Evolutionary conservation across 169 alveolate species (phyloP).

Genomic region (Perkinsus olseni): DNA sequence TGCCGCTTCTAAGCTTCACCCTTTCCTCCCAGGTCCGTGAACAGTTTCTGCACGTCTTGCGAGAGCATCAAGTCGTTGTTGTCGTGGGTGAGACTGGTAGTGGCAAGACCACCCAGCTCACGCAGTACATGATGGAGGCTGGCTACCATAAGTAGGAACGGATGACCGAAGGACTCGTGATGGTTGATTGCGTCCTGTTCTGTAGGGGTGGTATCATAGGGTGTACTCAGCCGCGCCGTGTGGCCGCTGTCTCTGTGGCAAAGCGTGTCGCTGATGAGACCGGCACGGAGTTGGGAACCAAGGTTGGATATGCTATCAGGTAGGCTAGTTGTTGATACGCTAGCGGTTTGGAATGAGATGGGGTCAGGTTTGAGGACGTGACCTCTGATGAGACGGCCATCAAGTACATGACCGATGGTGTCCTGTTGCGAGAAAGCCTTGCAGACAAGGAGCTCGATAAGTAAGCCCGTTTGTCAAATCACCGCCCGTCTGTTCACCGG

Average conservation of each 20-base stretch:
- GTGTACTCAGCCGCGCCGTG: constrained; percentile 99
- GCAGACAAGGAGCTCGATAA: constrained; percentile 93
- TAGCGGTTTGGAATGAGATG: too few species aligned
- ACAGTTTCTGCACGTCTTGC: constrained; percentile 59
- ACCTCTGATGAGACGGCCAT: constrained; percentile 86
- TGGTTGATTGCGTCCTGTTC: not conserved
- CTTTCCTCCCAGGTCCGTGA: constrained; percentile 39
- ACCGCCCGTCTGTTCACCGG: not conserved
- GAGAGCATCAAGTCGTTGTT: constrained; percentile 86
- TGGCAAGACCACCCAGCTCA: constrained; percentile 97
- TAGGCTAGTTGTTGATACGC: too few species aligned
- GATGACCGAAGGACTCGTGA: not conserved
- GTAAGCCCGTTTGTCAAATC: not conserved
- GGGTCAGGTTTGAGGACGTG: constrained; percentile 92
- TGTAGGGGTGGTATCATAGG: constrained; percentile 84
- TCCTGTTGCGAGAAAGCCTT: constrained; percentile 93
- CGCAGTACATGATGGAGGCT: constrained; percentile 75
- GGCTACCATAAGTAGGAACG: constrained; percentile 70
- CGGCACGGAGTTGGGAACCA: constrained; percentile 85
- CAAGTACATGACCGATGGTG: constrained; percentile 99
- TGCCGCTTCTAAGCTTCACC: constrained; percentile 2
- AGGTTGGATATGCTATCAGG: constrained; percentile 94
- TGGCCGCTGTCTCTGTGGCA: constrained; percentile 99
- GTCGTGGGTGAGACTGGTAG: constrained; percentile 99
- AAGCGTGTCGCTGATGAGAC: constrained; percentile 98